A percentile compares a stretch with the other conserved stretches of the same genome.
These are phyloP conservation scores for Apiotrichum akiyoshidainum DNA, from an alignment of 1,284 basidiomycete species.

Conservation along the genomic window DNA sequence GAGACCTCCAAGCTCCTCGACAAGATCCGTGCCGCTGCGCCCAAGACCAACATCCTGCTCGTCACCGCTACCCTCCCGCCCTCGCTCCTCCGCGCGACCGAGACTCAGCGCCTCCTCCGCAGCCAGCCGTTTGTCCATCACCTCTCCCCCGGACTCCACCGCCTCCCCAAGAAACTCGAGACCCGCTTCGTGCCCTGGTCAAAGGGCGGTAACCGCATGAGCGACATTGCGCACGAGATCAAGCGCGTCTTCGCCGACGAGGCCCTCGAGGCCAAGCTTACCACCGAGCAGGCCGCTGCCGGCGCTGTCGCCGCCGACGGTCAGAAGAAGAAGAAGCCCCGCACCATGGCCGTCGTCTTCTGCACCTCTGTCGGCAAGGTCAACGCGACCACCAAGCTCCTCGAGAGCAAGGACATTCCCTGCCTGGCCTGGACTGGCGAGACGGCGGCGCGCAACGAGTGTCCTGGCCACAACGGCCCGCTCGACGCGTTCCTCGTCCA, in stretches of 20 bases:
- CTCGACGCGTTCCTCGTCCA: slow-evolving; percentile 58
- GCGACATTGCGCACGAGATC: slow-evolving; percentile 71
- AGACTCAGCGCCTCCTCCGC: slow-evolving; percentile 54
- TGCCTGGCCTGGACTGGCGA: slow-evolving; percentile 64
- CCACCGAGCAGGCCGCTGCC: slow-evolving; percentile 4
- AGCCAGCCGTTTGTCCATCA: slow-evolving; percentile 58
- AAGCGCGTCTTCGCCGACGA: slow-evolving; percentile 72
- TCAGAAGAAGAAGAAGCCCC: slow-evolving; percentile 18
- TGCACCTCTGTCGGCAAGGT: slow-evolving; percentile 72
- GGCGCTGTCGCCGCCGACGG: not conserved
- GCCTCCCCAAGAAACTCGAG: slow-evolving; percentile 65
- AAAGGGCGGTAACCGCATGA: slow-evolving; percentile 66
- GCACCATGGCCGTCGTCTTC: slow-evolving; percentile 67
- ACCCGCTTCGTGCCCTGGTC: slow-evolving; percentile 71
- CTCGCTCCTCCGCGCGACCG: slow-evolving; percentile 66
- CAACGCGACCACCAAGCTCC: slow-evolving; percentile 57
- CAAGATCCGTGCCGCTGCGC: slow-evolving; percentile 52
- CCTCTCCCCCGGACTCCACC: slow-evolving; percentile 73
- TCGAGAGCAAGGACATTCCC: slow-evolving; percentile 62
- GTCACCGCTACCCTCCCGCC: slow-evolving; percentile 84
- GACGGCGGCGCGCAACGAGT: slow-evolving; percentile 55
- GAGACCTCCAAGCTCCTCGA: slow-evolving; percentile 65
- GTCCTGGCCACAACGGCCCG: slow-evolving; percentile 58
- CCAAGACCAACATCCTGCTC: slow-evolving; percentile 57
- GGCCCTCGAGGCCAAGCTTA: slow-evolving; percentile 35